A percentile compares a stretch with the other conserved stretches of the same genome.
Conservation (phyloP, 352 stramenopile genomes). For the Hyphochytrium catenoides region DNA sequence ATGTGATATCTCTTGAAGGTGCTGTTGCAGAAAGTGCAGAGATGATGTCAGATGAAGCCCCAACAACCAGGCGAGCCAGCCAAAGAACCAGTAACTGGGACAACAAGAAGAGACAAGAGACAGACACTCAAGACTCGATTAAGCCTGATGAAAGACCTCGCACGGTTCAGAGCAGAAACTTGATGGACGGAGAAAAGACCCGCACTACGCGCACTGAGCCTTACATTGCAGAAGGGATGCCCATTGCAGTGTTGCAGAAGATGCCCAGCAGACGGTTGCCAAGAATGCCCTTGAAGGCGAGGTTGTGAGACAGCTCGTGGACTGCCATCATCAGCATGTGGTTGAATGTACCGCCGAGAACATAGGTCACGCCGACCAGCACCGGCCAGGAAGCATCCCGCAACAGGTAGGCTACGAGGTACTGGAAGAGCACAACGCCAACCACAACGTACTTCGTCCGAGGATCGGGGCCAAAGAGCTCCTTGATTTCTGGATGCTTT, state of each 20-base stretch:
- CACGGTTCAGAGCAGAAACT: neutral
- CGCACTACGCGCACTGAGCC: too few relatives aligned
- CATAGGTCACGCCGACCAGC: constrained; percentile 39
- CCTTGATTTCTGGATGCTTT: constrained; percentile 68
- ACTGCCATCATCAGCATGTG: constrained; percentile 84
- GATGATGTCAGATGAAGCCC: too few relatives aligned
- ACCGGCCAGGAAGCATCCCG: constrained; percentile 30
- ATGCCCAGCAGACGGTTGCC: constrained; percentile 74
- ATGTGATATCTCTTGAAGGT: constrained; percentile 92
- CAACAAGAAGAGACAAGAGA: neutral
- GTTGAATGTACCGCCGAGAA: constrained; percentile 70
- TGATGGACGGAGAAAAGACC: neutral
- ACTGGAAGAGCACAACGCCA: constrained; percentile 45
- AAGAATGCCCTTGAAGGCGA: constrained; percentile 71
- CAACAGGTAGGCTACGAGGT: constrained; percentile 36
- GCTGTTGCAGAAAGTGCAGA: constrained; percentile 7
- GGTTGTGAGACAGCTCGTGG: constrained; percentile 87
- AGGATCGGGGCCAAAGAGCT: constrained; percentile 55
- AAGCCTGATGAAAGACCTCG: too few relatives aligned
- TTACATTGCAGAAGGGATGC: constrained; percentile 58
- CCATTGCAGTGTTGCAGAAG: constrained; percentile 75
- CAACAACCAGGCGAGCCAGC: neutral
- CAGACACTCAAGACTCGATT: too few relatives aligned
- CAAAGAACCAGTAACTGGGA: constrained; percentile 3
- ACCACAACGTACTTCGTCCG: constrained; percentile 63